These are phyloP conservation scores for Cordyceps fumosorosea DNA, from an alignment of 2,329 filamentous ascomycete species.

Conservation along the genomic window DNA sequence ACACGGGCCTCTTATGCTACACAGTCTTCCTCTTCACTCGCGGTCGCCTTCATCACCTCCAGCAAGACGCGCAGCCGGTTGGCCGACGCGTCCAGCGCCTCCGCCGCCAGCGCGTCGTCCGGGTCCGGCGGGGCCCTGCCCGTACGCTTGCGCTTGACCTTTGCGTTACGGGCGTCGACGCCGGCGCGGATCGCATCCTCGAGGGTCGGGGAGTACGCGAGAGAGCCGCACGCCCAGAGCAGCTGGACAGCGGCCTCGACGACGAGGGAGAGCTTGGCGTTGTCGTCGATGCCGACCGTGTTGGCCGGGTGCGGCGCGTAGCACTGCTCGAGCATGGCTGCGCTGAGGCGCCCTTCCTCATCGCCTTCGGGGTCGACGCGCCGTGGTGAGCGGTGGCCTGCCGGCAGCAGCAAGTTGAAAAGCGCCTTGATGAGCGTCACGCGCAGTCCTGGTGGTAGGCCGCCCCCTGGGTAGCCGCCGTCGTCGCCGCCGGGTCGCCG, in stretches of 20 bases:
- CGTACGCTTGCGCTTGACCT: conserved; percentile 36
- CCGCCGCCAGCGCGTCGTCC: conserved; percentile 35
- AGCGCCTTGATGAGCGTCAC: conserved; percentile 40
- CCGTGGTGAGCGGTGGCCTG: conserved; percentile 34
- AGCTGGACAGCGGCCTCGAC: conserved; percentile 59
- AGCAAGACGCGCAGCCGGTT: conserved; percentile 36
- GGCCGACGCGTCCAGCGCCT: conserved; percentile 38
- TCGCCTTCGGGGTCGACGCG: conserved; percentile 32
- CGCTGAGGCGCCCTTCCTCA: conserved; percentile 33
- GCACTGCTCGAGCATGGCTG: conserved; percentile 44
- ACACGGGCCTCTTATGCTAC: background rate
- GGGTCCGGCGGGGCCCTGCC: conserved; percentile 27
- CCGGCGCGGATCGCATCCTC: conserved; percentile 37
- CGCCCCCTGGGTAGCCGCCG: no score
- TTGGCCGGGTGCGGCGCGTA: conserved; percentile 63
- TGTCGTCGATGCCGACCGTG: conserved; percentile 54
- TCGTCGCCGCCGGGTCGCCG: conserved; percentile 20
- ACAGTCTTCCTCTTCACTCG: conserved; percentile 15
- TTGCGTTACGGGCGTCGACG: conserved; percentile 41
- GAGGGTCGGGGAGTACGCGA: conserved; percentile 31
- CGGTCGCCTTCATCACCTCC: conserved; percentile 25
- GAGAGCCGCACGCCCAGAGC: conserved; percentile 31
- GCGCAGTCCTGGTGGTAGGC: conserved; percentile 31
- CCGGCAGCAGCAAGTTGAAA: conserved; percentile 38
- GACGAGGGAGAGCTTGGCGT: conserved; percentile 64